These are phyloP conservation scores for Collybiopsis luxurians DNA, from an alignment of 768 basidiomycete genomes.

Conservation along the genomic window DNA sequence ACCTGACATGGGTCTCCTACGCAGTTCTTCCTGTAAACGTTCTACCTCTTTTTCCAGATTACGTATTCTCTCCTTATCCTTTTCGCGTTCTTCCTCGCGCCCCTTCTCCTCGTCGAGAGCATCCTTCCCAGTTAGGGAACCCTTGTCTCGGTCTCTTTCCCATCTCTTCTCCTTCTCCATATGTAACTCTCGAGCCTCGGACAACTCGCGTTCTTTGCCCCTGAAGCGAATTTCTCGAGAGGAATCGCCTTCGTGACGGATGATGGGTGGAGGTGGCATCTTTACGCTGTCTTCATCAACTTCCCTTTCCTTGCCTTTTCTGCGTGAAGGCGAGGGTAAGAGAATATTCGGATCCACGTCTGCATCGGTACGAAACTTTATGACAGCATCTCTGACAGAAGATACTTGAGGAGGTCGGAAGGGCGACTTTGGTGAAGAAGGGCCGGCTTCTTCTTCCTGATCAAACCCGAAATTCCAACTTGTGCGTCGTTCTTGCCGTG, in stretches of 20 bases:
- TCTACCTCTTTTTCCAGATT: conserved; percentile 5
- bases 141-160: conserved; percentile 34
- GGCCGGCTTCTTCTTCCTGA: conserved; percentile 12
- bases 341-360: conserved; percentile 52
- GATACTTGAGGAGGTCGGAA: conserved; percentile 31
- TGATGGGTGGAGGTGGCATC: conserved; percentile 17
- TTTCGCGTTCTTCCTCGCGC: conserved; percentile 58
- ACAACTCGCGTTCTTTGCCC: conserved; percentile 64
- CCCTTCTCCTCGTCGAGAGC: conserved; percentile 63
- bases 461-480: conserved; percentile 24
- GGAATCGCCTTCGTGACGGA: conserved; percentile 27
- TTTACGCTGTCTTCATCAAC: conserved; percentile 4
- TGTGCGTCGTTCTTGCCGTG: conserved; percentile 31
- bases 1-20: not conserved
- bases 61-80: conserved; percentile 44
- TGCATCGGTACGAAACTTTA: conserved; percentile 41
- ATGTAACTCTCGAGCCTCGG: conserved; percentile 52
- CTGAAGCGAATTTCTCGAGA: conserved; percentile 46
- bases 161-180: conserved; percentile 37
- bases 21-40: not conserved
- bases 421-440: conserved; percentile 20
- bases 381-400: conserved; percentile 48
- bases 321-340: conserved; percentile 41
- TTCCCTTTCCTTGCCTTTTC: conserved; percentile 28
- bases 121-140: conserved; percentile 36